Conservation (phyloP, 2,329 filamentous ascomycete genomes). For the Colletotrichum horii region DNA sequence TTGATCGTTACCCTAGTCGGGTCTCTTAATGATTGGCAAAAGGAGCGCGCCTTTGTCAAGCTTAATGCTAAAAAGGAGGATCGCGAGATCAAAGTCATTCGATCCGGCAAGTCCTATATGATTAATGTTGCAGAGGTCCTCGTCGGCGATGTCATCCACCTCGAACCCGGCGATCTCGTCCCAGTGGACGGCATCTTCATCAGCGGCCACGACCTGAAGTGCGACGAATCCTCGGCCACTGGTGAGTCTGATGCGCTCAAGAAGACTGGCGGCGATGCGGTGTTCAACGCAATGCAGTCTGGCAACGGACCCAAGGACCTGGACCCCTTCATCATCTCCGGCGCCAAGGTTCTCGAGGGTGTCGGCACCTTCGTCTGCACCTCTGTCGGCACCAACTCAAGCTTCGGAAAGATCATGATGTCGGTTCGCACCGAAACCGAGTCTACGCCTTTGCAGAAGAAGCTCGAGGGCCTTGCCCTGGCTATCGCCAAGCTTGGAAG, state of each 20-base stretch:
- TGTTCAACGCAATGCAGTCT: constrained; percentile 58
- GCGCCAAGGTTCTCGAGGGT: constrained; percentile 58
- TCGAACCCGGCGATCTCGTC: constrained; percentile 73
- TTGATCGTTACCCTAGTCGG: constrained; percentile 68
- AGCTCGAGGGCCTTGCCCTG: constrained; percentile 51
- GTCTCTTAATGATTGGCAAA: constrained; percentile 71
- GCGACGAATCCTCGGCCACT: constrained; percentile 76
- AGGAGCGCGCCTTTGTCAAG: constrained; percentile 68
- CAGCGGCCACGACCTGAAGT: constrained; percentile 57
- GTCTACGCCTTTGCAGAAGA: constrained; percentile 59
- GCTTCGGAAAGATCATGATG: constrained; percentile 62
- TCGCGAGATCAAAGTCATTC: constrained; percentile 68
- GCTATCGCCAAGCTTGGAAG: constrained; percentile 56
- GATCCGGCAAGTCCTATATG: constrained; percentile 68
- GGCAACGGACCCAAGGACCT: constrained; percentile 51
- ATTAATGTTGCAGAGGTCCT: constrained; percentile 71
- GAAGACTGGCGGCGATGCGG: constrained; percentile 66
- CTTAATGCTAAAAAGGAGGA: constrained; percentile 69
- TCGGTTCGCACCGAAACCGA: constrained; percentile 56
- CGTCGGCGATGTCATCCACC: constrained; percentile 72
- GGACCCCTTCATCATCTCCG: constrained; percentile 70
- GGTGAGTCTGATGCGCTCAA: constrained; percentile 76
- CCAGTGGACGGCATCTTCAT: constrained; percentile 76
- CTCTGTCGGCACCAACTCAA: constrained; percentile 60
- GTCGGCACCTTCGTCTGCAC: constrained; percentile 60